phyloP scores from a whole-genome alignment of 2,329 filamentous ascomycete genomes.

The Neobulgaria alba region DNA sequence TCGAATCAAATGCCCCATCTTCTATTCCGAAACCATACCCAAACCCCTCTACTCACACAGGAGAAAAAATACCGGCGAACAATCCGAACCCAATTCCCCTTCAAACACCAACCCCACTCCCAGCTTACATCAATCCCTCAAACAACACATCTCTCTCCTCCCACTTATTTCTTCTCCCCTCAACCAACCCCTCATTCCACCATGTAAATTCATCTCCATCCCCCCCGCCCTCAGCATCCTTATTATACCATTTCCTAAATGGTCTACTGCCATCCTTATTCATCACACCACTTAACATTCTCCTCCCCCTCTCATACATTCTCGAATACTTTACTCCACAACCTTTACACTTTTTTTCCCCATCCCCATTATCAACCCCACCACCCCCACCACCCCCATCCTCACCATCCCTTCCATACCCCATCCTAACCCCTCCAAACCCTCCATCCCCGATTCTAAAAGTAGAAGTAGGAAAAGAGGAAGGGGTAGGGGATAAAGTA shows the following conservation, averaged over 20 bases:
- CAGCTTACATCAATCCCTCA: not conserved
- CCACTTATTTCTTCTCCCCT: not conserved
- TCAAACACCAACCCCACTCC: not conserved
- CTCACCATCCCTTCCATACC: not conserved
- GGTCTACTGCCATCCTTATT: not conserved
- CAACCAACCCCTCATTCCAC: not conserved
- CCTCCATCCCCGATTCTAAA: not conserved
- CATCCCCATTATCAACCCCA: not conserved
- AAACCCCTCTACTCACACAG: no score
- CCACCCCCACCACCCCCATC: not conserved
- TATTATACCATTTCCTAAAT: not conserved
- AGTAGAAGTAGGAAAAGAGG: no score
- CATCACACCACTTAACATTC: not conserved
- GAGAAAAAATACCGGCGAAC: no score
- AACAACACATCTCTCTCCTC: not conserved
- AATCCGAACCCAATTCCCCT: no score
- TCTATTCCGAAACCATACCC: no score
- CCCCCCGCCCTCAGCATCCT: not conserved
- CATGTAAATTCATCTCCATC: not conserved
- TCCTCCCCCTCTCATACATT: not conserved
- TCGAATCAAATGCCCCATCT: no score
- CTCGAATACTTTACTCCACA: not conserved
- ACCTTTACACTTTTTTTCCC: not conserved
- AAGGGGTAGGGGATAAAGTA: conserved; percentile 7
- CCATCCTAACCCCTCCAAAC: not conserved